Conservation (phyloP, 2,329 filamentous ascomycete genomes). For the Diplocarpon rosae region DNA sequence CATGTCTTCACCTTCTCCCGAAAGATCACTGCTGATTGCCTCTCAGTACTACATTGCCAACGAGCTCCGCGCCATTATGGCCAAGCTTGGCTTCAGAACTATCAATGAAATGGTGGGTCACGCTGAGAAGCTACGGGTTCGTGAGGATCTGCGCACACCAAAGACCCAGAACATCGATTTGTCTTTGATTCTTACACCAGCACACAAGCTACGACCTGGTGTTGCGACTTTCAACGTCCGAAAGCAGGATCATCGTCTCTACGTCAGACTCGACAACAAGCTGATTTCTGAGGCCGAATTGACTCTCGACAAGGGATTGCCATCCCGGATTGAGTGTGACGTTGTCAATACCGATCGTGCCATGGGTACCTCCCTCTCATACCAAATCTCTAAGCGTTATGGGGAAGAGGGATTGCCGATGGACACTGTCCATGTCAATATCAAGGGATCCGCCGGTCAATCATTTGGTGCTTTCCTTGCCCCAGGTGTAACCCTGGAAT, state of each 20-base stretch:
- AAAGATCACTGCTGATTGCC: too few species aligned
- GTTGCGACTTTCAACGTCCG: constrained; percentile 96
- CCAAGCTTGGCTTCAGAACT: constrained; percentile 83
- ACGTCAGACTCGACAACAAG: constrained; percentile 92
- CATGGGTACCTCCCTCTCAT: constrained; percentile 86
- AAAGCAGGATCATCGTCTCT: constrained; percentile 92
- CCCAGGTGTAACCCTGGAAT: constrained; percentile 84
- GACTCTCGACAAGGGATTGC: constrained; percentile 86
- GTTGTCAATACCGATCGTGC: constrained; percentile 95
- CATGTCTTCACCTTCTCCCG: too few species aligned
- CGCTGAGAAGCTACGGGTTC: constrained; percentile 74
- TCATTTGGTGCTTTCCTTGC: constrained; percentile 93
- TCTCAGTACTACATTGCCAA: constrained; percentile 77
- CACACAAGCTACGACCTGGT: constrained; percentile 88
- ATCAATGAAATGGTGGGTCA: constrained; percentile 97
- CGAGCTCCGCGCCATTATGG: constrained; percentile 94
- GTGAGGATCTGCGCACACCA: constrained; percentile 74
- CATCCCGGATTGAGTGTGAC: constrained; percentile 88
- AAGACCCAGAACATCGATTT: constrained; percentile 93
- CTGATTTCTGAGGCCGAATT: constrained; percentile 91
- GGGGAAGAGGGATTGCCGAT: constrained; percentile 80
- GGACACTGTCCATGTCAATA: constrained; percentile 92
- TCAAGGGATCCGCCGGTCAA: constrained; percentile 91
- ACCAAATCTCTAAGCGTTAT: constrained; percentile 88
- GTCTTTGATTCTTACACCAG: constrained; percentile 84